A percentile compares a stretch with the other conserved stretches of the same genome.
Conservation (phyloP, 345 rosid genomes). For the Clarkia xantiana region DNA sequence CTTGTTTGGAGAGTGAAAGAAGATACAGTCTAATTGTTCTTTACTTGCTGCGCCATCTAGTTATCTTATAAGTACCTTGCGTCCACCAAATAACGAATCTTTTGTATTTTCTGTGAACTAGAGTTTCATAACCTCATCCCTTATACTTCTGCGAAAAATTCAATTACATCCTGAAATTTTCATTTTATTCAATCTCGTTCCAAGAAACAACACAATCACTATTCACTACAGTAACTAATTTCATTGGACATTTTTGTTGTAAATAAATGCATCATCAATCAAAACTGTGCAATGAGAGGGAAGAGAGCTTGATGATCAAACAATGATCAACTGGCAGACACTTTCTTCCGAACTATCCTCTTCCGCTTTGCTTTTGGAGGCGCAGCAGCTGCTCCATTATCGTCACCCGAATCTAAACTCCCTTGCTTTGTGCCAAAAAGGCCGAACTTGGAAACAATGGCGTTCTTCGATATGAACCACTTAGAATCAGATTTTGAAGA, state of each 20-base stretch:
- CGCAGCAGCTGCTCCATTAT: constrained; percentile 20
- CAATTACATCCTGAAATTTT: no score
- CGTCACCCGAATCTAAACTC: constrained; percentile 13
- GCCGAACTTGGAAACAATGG: constrained; percentile 64
- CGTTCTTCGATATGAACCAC: constrained; percentile 77
- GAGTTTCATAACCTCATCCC: no score
- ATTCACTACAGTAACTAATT: no score
- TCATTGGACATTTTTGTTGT: no score
- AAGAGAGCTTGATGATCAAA: background rate
- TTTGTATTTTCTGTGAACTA: no score
- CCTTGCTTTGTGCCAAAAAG: constrained; percentile 69
- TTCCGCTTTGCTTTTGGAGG: constrained; percentile 62
- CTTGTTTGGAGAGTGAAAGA: constrained; percentile 15
- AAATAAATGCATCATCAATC: no score
- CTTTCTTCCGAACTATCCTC: constrained; percentile 78
- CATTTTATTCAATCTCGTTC: no score
- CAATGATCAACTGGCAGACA: constrained; percentile 27
- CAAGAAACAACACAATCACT: no score
- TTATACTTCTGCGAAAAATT: no score
- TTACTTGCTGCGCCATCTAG: constrained; percentile 14
- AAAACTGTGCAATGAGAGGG: background rate
- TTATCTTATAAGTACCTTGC: constrained; percentile 10
- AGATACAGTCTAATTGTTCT: constrained; percentile 10
- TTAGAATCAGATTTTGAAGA: constrained; percentile 31
- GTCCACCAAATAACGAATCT: background rate